Evolutionary conservation across 2,329 filamentous ascomycete species (phyloP).

Genomic region (Trichoderma hamatum): DNA sequence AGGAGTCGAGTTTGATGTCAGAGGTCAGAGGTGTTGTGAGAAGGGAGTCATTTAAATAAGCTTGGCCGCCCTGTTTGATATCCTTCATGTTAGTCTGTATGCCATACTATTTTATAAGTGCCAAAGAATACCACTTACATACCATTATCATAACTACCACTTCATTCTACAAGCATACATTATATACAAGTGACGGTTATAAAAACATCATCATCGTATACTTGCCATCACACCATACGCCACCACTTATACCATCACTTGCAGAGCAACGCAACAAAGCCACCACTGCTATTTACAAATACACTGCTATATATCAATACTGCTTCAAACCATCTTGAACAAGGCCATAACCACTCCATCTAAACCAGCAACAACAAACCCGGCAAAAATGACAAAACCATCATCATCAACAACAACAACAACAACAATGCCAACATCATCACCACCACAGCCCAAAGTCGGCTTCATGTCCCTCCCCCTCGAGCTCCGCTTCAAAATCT

Average conservation of each 20-base stretch:
- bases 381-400: neutral
- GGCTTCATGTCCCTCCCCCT: constrained; percentile 47
- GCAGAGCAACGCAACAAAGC: neutral
- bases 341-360: neutral
- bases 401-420: neutral
- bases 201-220: neutral
- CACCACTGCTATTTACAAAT: neutral
- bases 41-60: constrained; percentile 7
- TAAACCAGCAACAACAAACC: neutral
- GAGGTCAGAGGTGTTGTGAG: neutral
- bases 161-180: neutral
- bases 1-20: neutral
- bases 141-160: neutral
- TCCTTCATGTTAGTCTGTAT: neutral
- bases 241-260: constrained; percentile 4
- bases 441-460: neutral
- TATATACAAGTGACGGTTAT: neutral
- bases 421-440: neutral
- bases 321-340: neutral
- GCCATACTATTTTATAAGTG: neutral
- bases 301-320: neutral
- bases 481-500: constrained; percentile 53
- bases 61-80: neutral
- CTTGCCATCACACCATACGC: neutral
- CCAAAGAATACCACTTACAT: neutral